Conservation (phyloP, 228 moss, liverwort and hornwort species). For the Sphagnum magellanicum region DNA sequence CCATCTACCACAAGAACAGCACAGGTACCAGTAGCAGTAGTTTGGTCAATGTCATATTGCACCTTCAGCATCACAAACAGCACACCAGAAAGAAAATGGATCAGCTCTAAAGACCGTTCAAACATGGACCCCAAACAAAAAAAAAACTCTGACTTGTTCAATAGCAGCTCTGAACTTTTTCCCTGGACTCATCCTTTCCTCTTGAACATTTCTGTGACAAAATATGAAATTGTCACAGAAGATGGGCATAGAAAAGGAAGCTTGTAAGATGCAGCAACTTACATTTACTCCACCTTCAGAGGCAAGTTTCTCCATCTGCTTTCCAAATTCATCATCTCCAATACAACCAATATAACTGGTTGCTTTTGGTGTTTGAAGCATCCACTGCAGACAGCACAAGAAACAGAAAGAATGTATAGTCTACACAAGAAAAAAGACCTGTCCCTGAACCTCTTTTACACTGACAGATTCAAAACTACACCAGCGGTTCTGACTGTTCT, state of each 20-base stretch:
- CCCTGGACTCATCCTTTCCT: no score
- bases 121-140: no score
- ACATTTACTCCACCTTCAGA: constrained; percentile 68
- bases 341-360: constrained; percentile 84
- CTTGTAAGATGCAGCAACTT: constrained; percentile 16
- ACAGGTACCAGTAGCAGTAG: constrained; percentile 80
- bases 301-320: constrained; percentile 66
- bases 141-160: no score
- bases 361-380: constrained; percentile 71
- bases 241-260: no score
- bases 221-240: no score
- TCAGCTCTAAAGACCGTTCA: no score
- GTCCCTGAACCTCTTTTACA: no score
- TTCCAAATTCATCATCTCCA: constrained; percentile 86
- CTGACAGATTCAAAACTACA: no score
- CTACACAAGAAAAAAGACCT: no score
- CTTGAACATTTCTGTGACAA: no score
- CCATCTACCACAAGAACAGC: constrained; percentile 75
- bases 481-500: no score
- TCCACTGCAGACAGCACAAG: constrained; percentile 41
- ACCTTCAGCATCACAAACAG: constrained; percentile 26
- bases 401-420: not conserved
- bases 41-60: constrained; percentile 66
- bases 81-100: constrained; percentile 3
- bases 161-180: no score